These are phyloP conservation scores for Hericium rajendrae DNA, from an alignment of 768 basidiomycete genomes.

Conservation along the genomic window DNA sequence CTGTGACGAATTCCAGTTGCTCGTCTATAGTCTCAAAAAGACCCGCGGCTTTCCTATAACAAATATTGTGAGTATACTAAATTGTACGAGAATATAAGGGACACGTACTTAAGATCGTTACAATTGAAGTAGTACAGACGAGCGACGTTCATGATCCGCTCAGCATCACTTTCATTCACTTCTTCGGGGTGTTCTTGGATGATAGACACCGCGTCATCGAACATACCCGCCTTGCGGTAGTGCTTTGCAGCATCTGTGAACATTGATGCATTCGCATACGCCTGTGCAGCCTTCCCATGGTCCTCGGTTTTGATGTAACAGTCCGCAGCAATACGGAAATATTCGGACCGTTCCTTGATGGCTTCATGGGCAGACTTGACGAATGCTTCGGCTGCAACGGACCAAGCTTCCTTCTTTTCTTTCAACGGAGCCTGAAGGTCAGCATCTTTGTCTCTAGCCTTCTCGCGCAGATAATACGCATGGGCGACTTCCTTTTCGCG, in stretches of 20 bases:
- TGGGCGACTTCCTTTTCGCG: conserved; percentile 37
- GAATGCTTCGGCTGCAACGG: conserved; percentile 41
- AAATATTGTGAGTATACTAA: too few species aligned
- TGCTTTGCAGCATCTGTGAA: conserved; percentile 34
- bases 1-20: neutral
- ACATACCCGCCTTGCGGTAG: conserved; percentile 38
- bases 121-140: conserved; percentile 35
- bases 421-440: conserved; percentile 3
- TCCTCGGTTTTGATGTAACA: conserved; percentile 35
- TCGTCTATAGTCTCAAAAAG: neutral
- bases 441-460: conserved; percentile 29
- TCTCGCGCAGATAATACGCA: conserved; percentile 45
- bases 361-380: conserved; percentile 23
- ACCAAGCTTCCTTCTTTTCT: neutral
- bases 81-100: neutral
- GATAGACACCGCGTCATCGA: conserved; percentile 43
- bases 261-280: conserved; percentile 32
- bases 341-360: conserved; percentile 19
- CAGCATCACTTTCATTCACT: conserved; percentile 23
- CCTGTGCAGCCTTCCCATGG: conserved; percentile 32
- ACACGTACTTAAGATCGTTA: conserved; percentile 22
- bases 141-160: conserved; percentile 33
- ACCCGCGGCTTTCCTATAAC: neutral
- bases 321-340: conserved; percentile 30
- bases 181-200: conserved; percentile 26